Evolutionary conservation across 768 basidiomycete genomes (phyloP).

Genomic region (Suillus tomentosus): DNA sequence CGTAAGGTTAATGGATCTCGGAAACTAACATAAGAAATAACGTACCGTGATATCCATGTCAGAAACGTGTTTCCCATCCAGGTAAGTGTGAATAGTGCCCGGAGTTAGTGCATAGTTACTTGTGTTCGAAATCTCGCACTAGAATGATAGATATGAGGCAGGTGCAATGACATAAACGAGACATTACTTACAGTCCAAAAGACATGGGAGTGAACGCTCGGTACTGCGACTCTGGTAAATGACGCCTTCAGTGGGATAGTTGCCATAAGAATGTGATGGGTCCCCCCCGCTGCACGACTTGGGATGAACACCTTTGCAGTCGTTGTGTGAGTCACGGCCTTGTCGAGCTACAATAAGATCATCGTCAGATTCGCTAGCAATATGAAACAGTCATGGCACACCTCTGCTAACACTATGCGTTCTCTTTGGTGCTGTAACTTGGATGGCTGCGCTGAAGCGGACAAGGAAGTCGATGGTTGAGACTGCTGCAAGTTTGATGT

Average conservation of each 20-base stretch:
- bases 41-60: conserved; percentile 23
- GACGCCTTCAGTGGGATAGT: conserved; percentile 23
- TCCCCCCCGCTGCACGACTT: conserved; percentile 5
- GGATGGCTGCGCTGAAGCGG: neutral
- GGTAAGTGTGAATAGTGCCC: conserved; percentile 29
- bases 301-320: conserved; percentile 20
- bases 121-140: conserved; percentile 31
- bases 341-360: neutral
- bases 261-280: conserved; percentile 24
- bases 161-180: neutral
- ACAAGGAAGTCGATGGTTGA: neutral
- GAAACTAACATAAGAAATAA: conserved; percentile 10
- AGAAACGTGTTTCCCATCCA: conserved; percentile 32
- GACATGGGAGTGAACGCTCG: conserved; percentile 19
- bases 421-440: neutral
- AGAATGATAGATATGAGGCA: no score
- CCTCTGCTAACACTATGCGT: neutral
- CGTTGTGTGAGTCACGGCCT: conserved; percentile 20
- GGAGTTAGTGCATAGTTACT: conserved; percentile 28
- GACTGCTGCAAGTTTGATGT: neutral
- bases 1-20: neutral
- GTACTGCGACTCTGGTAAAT: conserved; percentile 28
- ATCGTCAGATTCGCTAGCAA: neutral
- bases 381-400: neutral
- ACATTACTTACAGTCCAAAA: conserved; percentile 23